Base-by-base conservation (phyloP, 2,329 filamentous ascomycete genomes). In the Didymella keratinophila region DNA sequence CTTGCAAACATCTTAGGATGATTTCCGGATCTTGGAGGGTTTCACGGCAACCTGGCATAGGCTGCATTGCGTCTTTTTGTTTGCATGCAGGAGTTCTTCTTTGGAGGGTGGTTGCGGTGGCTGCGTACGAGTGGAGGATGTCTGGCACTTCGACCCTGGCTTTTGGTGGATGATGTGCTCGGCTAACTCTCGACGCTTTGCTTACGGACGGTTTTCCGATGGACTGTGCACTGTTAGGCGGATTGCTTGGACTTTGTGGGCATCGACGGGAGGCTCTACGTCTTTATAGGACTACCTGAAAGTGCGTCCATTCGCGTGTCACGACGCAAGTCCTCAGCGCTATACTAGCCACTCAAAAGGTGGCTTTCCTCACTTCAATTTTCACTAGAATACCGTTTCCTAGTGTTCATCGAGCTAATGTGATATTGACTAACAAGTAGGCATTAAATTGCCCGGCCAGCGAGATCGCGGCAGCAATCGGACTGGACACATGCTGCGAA, bases 1-100 rank as follows among this genome's bases (percentile, higher is more conserved):
- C 55, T 62, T 57, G 63, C 48, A 57, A 65, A 69, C 68, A 73
- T 71, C 68, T 66, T 65, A 65, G 66, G 67, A 68, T 68, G 67
- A 56, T 58, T 61, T 66, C 45, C 56, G 65, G 61, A 60, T 65
- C 53, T 63, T 61, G 56, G 50, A 65, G 60, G 54, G 65, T 66
- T 64, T 52, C 61, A 62, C 51, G 63, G 61, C 61, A 60, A 57
- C 61, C 58, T 66, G 65, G 67, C 66, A 67, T 69, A 58, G 63
- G 64, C 57, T 70, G 63, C 59, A 60, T 68, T 72, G 67, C 61
- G 66, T 67, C 61, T 63, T 57, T 63, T 63, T 27, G 59, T 67
- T 67, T 75, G 73, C 73, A 76, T 76, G 72, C 68, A 66, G 73
- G 71, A 73, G 73, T 75, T 72, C 54, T 65, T 70, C 56, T 66